These are phyloP conservation scores for Colletotrichum ledebouriae DNA, from an alignment of 2,329 filamentous ascomycete species.

Conservation along the genomic window DNA sequence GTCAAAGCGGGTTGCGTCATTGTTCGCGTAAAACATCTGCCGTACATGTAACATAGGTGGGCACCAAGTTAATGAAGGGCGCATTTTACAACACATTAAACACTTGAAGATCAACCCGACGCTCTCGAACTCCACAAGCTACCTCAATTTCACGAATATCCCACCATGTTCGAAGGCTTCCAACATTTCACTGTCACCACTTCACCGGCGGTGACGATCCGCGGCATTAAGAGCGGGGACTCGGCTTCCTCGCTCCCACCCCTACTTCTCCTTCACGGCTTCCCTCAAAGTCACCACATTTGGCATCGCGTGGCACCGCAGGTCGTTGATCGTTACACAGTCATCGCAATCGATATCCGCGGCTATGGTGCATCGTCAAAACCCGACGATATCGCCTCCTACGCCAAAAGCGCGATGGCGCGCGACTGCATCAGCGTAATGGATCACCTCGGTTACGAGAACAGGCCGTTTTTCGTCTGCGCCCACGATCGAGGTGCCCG, in stretches of 20 bases:
- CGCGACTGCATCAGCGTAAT: conserved; percentile 61
- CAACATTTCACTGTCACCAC: conserved; percentile 55
- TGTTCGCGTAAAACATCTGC: conserved; percentile 16
- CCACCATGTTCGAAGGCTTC: conserved; percentile 56
- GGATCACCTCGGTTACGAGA: conserved; percentile 54
- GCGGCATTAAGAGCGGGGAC: conserved; percentile 55
- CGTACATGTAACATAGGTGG: neutral
- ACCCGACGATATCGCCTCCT: conserved; percentile 51
- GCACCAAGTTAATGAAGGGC: conserved; percentile 4
- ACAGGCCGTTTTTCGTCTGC: conserved; percentile 59
- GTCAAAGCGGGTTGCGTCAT: conserved; percentile 8
- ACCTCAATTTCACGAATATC: neutral
- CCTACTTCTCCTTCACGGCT: conserved; percentile 65
- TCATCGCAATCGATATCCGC: conserved; percentile 63
- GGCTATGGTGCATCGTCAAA: conserved; percentile 67
- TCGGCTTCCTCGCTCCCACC: conserved; percentile 50
- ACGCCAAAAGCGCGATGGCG: conserved; percentile 65
- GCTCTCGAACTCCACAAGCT: neutral
- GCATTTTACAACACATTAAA: neutral
- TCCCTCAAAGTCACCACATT: conserved; percentile 65
- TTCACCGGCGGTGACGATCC: conserved; percentile 56
- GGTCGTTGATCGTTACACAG: conserved; percentile 55
- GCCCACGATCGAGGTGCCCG: conserved; percentile 70
- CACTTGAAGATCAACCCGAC: neutral
- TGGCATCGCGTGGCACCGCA: conserved; percentile 62